Base-by-base conservation (phyloP, 176 grass and related monocot species). In the Echinochloa phyllopogon region DNA sequence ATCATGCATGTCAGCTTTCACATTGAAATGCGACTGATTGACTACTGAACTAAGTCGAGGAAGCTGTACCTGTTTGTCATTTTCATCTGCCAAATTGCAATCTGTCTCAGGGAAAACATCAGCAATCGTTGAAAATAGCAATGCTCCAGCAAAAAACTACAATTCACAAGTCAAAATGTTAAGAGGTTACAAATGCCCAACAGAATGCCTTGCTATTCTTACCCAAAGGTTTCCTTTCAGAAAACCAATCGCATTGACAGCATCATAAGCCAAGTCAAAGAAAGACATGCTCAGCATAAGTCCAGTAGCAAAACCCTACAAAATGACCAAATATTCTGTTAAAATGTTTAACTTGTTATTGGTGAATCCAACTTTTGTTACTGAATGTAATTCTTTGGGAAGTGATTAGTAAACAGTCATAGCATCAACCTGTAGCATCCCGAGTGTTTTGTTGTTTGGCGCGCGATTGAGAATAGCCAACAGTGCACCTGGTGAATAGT, bases 211-310 rank as follows among this genome's bases (percentile, higher is more conserved):
- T 65, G 24, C 17, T 55, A 69, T 51, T 89, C 71, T 86, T 88
- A 97, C 95, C 95, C 95, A 97, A 55, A 97, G 86, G 63, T 94
- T 97, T 72, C 92, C 95, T 92, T 89, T 97, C 15, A 97, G 69
- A 88, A 97, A 97, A 36, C 95, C 95, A 85, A 97, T 86, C 10
- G 95, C 91, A 47, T 94, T 89, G 71, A 97, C 80, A 91, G 95
- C 88, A 75, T 94, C 93, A 77, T 97, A 93, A 80, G 92, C 88
- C 90, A 97, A 85, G 90, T 97, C 95, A 74, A 97, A 94, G 82
- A 97, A 97, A 48, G 95, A 97, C 82, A 97, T 94, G 92, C 95
- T 90, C 63, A 97, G 53, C 90, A 97, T 97, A 58, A 97, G 89
- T 53, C 95, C 95, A 81, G 95, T 93, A 89, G 92, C 95, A 86